Evolutionary conservation across 331 rosid genomes (phyloP).

Genomic region (Erythrophleum ivorense): DNA sequence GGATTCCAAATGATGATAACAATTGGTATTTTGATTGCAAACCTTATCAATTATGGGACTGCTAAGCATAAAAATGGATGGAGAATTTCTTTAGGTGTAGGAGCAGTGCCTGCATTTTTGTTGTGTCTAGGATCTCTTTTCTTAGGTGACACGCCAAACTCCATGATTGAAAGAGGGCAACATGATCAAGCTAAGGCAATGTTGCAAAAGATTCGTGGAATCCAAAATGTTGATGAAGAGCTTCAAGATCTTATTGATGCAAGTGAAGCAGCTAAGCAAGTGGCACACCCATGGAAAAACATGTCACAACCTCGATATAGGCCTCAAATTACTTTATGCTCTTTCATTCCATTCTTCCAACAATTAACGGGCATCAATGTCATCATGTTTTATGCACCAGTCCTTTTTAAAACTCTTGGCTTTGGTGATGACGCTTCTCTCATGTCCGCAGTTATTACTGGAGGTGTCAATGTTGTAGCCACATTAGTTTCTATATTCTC

Average conservation of each 20-base stretch:
- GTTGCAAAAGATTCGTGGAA: neutral
- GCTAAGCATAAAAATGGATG: neutral
- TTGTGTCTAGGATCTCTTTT: neutral
- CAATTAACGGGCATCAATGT: neutral
- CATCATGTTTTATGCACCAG: neutral
- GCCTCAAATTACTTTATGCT: neutral
- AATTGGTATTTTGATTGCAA: neutral
- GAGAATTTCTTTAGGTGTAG: neutral
- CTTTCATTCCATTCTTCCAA: neutral
- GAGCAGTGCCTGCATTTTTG: neutral
- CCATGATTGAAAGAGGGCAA: neutral
- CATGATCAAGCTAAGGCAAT: neutral
- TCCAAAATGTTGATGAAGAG: neutral
- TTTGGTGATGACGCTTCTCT: neutral
- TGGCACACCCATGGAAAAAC: neutral
- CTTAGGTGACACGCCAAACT: neutral
- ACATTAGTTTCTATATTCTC: neutral
- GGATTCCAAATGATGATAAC: neutral
- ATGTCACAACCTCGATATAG: neutral
- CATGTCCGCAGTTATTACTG: neutral
- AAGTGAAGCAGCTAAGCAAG: neutral
- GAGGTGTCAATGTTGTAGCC: neutral
- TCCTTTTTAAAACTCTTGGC: neutral
- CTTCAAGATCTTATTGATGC: neutral
- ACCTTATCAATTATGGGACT: neutral